Percentiles rank a stretch among this genome's conserved stretches.
Evolutionary conservation across 306 rosid genomes (phyloP).

Genomic region (Cyamopsis tetragonoloba): DNA sequence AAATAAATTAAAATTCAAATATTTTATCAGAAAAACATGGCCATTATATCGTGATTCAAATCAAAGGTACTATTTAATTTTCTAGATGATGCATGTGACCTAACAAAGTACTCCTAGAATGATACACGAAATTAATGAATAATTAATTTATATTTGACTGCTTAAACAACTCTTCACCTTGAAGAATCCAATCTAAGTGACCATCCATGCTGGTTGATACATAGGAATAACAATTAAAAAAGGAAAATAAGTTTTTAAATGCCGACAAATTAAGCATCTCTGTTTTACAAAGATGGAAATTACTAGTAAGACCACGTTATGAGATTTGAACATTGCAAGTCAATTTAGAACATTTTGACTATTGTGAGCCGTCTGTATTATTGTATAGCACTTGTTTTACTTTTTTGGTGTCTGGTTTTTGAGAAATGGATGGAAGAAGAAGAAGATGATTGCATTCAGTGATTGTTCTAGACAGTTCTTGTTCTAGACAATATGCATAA

Average conservation of each 20-base stretch:
- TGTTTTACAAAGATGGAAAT: not conserved
- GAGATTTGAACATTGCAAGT: not conserved
- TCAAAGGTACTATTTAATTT: not conserved
- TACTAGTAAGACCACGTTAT: not conserved
- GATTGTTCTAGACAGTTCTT: not conserved
- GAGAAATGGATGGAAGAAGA: not conserved
- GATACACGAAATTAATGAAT: not conserved
- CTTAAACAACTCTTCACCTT: not conserved
- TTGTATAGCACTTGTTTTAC: not conserved
- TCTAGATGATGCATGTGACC: not conserved
- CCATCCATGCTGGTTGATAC: not conserved
- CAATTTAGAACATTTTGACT: slow-evolving; percentile 1
- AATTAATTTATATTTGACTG: slow-evolving; percentile 5
- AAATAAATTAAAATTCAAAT: too few species aligned
- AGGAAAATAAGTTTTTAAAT: not conserved
- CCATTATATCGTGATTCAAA: not conserved
- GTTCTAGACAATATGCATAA: not conserved
- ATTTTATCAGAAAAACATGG: not conserved
- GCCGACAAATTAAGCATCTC: not conserved
- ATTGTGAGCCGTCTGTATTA: not conserved
- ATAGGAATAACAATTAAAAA: not conserved
- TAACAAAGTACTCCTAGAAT: too few species aligned
- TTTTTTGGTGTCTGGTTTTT: not conserved
- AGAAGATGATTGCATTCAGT: not conserved
- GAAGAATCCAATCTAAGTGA: not conserved